Percentiles rank a stretch among this genome's conserved stretches.
Conservation (phyloP, 192 early-diverging fungal genomes). For the Obelidium mucronatum region DNA sequence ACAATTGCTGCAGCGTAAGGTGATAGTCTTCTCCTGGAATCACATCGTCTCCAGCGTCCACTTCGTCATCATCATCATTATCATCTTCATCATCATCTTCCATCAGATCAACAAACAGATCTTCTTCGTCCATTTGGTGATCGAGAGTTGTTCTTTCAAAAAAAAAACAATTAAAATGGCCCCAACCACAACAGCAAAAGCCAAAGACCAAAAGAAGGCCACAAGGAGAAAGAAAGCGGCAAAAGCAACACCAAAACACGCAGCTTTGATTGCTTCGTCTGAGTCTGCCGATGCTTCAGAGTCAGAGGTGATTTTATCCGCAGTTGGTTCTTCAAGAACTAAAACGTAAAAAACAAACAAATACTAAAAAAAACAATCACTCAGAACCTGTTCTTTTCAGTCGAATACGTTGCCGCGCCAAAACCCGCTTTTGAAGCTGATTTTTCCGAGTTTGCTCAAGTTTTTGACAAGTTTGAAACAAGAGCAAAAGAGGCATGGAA, state of each 20-base stretch:
- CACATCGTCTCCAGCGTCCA: not conserved
- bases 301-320: not conserved
- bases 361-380: not conserved
- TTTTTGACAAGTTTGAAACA: conserved; percentile 56
- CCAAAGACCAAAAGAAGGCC: too few relatives aligned
- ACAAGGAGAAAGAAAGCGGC: conserved; percentile 4
- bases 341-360: not conserved
- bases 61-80: not conserved
- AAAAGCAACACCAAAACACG: conserved; percentile 12
- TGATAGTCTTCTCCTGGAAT: not conserved
- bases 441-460: conserved; percentile 47
- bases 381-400: conserved; percentile 23
- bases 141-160: too few relatives aligned
- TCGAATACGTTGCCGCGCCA: conserved; percentile 59
- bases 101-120: too few relatives aligned
- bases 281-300: not conserved
- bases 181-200: too few relatives aligned
- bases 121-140: too few relatives aligned
- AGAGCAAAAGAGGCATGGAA: conserved; percentile 27
- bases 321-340: not conserved
- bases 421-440: conserved; percentile 26
- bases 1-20: not conserved
- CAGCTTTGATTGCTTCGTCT: not conserved
- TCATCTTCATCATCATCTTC: not conserved
- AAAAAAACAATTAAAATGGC: too few relatives aligned